A percentile compares a stretch with the other conserved stretches of the same genome.
Evolutionary conservation across 2,329 filamentous ascomycete species (phyloP).

Genomic region (Sordariomycetes sp.): DNA sequence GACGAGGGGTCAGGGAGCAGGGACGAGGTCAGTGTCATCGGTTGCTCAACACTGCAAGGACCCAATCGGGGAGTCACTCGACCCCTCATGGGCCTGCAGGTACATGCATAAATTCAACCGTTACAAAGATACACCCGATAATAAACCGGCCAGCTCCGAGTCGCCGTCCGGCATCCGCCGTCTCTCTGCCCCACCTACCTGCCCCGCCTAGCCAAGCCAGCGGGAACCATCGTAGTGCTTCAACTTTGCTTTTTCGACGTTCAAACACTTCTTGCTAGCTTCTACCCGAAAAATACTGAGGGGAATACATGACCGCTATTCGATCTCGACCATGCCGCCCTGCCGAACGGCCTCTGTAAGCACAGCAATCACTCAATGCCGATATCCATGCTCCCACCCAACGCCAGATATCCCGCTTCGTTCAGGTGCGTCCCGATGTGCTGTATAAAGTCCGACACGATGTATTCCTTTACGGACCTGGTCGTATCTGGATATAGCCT

Average conservation of each 20-base stretch:
- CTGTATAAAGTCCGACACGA: background rate
- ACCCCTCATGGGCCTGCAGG: background rate
- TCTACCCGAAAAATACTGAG: too few species aligned
- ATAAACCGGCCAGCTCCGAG: background rate
- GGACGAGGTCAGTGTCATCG: background rate
- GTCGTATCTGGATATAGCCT: background rate
- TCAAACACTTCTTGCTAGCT: background rate
- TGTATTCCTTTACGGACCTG: background rate
- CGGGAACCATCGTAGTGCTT: too few species aligned
- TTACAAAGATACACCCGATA: background rate
- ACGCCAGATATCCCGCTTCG: background rate
- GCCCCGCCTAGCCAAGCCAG: background rate
- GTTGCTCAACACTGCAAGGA: background rate
- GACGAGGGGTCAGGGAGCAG: background rate
- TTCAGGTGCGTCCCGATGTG: background rate
- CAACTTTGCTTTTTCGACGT: background rate
- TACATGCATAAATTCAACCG: background rate
- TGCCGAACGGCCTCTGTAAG: too few species aligned
- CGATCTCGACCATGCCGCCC: too few species aligned
- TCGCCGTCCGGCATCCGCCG: background rate
- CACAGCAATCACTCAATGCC: too few species aligned
- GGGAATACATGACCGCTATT: too few species aligned
- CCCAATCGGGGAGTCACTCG: background rate
- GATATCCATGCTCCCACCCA: too few species aligned
- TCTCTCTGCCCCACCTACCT: background rate